Evolutionary conservation across 2,329 filamentous ascomycete genomes (phyloP).

Genomic region (Parasarocladium wereldwijsianum): DNA sequence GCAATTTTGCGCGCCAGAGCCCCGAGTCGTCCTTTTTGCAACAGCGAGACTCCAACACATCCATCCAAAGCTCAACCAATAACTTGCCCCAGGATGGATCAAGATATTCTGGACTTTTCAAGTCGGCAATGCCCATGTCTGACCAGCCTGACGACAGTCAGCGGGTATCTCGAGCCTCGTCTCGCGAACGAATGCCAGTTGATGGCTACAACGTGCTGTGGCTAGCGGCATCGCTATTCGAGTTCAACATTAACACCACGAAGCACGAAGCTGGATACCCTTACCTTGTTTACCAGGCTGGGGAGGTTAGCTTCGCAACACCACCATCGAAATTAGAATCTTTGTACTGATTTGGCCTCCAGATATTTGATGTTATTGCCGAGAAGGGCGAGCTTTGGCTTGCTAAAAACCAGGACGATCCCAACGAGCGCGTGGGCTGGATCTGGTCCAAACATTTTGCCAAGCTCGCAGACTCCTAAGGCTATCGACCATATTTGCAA

Average conservation of each 20-base stretch:
- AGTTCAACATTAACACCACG: constrained; percentile 90
- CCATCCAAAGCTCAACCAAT: constrained; percentile 32
- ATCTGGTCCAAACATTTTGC: constrained; percentile 99
- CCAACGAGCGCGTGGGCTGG: constrained; percentile 69
- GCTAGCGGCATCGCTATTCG: constrained; percentile 83
- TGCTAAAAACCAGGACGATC: constrained; percentile 91
- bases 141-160: constrained; percentile 44
- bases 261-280: constrained; percentile 90
- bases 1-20: constrained; percentile 33
- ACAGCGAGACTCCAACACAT: constrained; percentile 38
- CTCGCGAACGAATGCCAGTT: constrained; percentile 37
- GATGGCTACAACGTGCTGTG: constrained; percentile 65
- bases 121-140: constrained; percentile 70
- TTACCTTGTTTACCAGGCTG: constrained; percentile 88
- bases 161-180: constrained; percentile 43
- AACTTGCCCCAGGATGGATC: constrained; percentile 27
- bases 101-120: constrained; percentile 66
- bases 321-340: neutral
- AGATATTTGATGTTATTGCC: constrained; percentile 83
- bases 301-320: constrained; percentile 48
- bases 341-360: constrained; percentile 1
- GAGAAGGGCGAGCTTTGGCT: constrained; percentile 98
- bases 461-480: constrained; percentile 38
- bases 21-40: constrained; percentile 29
- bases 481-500: too few relatives aligned